These are phyloP conservation scores for Rhodotorula babjevae DNA, from an alignment of 768 basidiomycete species.

Conservation along the genomic window DNA sequence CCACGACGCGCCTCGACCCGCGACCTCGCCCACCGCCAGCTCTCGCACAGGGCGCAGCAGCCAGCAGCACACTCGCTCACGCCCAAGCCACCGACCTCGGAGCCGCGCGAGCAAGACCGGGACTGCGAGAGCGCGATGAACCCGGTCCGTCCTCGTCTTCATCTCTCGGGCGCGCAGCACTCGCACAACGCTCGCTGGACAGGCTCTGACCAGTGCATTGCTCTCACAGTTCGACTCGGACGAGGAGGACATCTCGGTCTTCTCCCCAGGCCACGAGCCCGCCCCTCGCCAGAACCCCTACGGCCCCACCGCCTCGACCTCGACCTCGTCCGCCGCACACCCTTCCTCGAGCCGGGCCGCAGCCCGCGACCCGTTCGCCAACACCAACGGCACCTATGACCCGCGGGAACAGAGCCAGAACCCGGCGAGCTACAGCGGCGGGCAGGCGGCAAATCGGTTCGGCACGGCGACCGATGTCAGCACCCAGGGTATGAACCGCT, in stretches of 20 bases:
- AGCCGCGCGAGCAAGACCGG: not conserved
- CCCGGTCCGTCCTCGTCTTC: not conserved
- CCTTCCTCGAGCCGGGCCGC: not conserved
- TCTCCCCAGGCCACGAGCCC: not conserved
- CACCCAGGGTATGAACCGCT: not conserved
- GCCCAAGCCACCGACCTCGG: no score
- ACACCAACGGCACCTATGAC: conserved; percentile 28
- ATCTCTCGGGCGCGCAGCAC: not conserved
- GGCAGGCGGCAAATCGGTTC: conserved; percentile 23
- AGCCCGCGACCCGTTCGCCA: conserved; percentile 26
- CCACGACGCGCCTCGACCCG: no score
- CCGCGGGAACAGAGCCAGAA: conserved; percentile 34
- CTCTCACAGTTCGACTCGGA: conserved; percentile 31
- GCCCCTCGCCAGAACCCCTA: conserved; percentile 5
- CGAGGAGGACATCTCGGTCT: conserved; percentile 38
- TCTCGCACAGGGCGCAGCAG: no score
- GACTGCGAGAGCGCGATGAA: not conserved
- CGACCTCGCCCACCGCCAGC: no score
- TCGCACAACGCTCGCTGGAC: no score
- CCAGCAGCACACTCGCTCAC: no score
- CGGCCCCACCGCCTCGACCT: not conserved
- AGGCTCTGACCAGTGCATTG: accelerated
- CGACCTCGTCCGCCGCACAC: conserved; percentile 1
- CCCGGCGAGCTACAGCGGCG: conserved; percentile 35
- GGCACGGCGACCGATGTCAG: conserved; percentile 28